A percentile compares a stretch with the other conserved stretches of the same genome.
These are phyloP conservation scores for Apiospora saccharicola DNA, from an alignment of 2,329 filamentous ascomycete genomes.

Conservation along the genomic window DNA sequence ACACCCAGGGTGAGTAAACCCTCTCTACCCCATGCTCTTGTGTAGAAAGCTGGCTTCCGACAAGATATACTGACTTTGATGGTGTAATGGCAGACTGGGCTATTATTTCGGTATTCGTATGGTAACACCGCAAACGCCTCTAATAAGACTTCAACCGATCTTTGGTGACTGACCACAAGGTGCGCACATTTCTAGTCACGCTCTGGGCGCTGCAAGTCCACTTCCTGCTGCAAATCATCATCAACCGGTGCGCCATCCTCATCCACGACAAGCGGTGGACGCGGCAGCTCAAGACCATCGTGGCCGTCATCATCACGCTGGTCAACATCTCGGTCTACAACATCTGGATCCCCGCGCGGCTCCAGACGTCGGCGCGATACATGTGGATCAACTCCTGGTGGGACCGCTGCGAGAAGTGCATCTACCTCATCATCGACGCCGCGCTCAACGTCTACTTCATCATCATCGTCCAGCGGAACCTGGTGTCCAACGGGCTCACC, in stretches of 20 bases:
- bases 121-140: neutral
- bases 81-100: neutral
- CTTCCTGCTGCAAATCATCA: constrained; percentile 60
- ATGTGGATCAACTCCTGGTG: constrained; percentile 56
- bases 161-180: neutral
- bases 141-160: neutral
- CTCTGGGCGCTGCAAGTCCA: constrained; percentile 55
- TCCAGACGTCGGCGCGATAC: constrained; percentile 50
- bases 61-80: neutral
- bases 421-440: constrained; percentile 58
- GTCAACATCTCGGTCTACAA: constrained; percentile 61
- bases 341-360: constrained; percentile 61
- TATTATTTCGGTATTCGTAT: neutral
- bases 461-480: constrained; percentile 49
- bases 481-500: constrained; percentile 54
- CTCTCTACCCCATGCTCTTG: too few species aligned
- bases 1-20: constrained; percentile 26
- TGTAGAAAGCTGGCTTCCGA: rapidly evolving
- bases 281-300: constrained; percentile 50
- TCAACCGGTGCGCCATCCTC: constrained; percentile 58
- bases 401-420: constrained; percentile 59
- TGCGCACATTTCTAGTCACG: constrained; percentile 33
- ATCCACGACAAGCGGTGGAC: constrained; percentile 48
- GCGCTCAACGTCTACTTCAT: constrained; percentile 60
- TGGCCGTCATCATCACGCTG: constrained; percentile 51